phyloP scores from a whole-genome alignment of 768 basidiomycete genomes.

The Sporobolomyces pararoseus region DNA sequence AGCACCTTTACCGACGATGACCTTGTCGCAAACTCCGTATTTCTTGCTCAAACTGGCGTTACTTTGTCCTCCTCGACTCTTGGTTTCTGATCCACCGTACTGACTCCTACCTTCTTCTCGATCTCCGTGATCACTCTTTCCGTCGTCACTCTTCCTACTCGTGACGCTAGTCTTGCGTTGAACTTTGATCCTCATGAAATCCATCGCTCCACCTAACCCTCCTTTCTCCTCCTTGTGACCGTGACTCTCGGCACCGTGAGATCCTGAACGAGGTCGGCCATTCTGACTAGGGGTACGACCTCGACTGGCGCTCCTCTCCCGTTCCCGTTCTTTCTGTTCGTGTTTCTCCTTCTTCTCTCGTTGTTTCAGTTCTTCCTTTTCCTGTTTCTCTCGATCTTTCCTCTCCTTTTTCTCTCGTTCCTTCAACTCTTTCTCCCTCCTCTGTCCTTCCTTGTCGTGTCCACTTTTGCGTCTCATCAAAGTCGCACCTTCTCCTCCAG shows the following conservation, averaged over 20 bases:
- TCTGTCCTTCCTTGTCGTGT: conserved; percentile 14
- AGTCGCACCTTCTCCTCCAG: neutral
- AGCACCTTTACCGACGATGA: conserved; percentile 97
- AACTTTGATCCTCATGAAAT: conserved; percentile 41
- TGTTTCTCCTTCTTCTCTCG: conserved; percentile 21
- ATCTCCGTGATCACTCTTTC: conserved; percentile 25
- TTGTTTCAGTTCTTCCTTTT: conserved; percentile 24
- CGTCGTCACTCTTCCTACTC: conserved; percentile 35
- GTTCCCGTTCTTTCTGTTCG: conserved; percentile 26
- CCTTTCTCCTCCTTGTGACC: conserved; percentile 8
- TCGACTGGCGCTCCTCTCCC: neutral
- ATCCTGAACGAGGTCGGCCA: conserved; percentile 1
- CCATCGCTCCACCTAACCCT: conserved; percentile 30
- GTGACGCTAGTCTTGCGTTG: conserved; percentile 37
- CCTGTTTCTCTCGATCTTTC: conserved; percentile 29
- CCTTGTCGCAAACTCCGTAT: conserved; percentile 94
- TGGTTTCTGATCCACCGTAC: conserved; percentile 52
- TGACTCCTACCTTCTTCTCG: conserved; percentile 9
- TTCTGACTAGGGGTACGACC: conserved; percentile 22
- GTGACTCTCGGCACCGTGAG: neutral
- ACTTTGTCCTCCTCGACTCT: conserved; percentile 54
- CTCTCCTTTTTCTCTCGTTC: conserved; percentile 10
- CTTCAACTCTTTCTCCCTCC: conserved; percentile 26
- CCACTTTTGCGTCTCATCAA: conserved; percentile 11
- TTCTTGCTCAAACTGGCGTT: conserved; percentile 69